Conservation (phyloP, 2,329 filamentous ascomycete species). For the Nannizziopsis barbatae region DNA sequence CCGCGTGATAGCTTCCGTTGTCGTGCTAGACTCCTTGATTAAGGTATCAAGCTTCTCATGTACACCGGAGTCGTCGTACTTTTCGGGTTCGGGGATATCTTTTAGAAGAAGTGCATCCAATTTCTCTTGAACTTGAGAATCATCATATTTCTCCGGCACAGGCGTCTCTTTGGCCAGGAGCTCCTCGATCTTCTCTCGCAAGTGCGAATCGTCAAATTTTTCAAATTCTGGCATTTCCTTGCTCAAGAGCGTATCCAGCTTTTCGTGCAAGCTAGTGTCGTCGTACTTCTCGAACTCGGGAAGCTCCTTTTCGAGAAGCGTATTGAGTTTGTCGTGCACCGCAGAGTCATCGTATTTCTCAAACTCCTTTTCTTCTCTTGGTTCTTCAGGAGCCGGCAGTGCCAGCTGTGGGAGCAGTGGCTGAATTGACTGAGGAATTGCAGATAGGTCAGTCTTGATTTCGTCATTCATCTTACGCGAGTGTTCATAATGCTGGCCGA, state of each 20-base stretch:
- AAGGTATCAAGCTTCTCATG: slow-evolving; percentile 49
- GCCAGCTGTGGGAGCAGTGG: slow-evolving; percentile 42
- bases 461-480: slow-evolving; percentile 58
- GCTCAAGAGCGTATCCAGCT: slow-evolving; percentile 42
- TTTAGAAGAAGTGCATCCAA: slow-evolving; percentile 37
- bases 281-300: slow-evolving; percentile 50
- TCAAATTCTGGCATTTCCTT: slow-evolving; percentile 27
- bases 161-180: slow-evolving; percentile 23
- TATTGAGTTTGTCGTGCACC: slow-evolving; percentile 50
- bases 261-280: slow-evolving; percentile 46
- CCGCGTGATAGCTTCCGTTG: slow-evolving; percentile 60
- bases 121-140: slow-evolving; percentile 48
- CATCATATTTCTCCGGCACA: slow-evolving; percentile 50
- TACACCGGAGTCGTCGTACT: slow-evolving; percentile 52
- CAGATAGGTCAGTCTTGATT: slow-evolving; percentile 45
- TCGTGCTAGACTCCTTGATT: slow-evolving; percentile 41
- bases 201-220: slow-evolving; percentile 50
- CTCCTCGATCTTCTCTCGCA: slow-evolving; percentile 50
- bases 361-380: slow-evolving; percentile 7
- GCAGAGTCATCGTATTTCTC: slow-evolving; percentile 62
- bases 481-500: slow-evolving; percentile 80
- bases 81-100: slow-evolving; percentile 5
- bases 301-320: slow-evolving; percentile 24
- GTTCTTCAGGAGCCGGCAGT: slow-evolving; percentile 21
- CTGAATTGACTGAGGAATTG: slow-evolving; percentile 43